Conservation (phyloP, 2,329 filamentous ascomycete species). For the Corynespora cassiicola region DNA sequence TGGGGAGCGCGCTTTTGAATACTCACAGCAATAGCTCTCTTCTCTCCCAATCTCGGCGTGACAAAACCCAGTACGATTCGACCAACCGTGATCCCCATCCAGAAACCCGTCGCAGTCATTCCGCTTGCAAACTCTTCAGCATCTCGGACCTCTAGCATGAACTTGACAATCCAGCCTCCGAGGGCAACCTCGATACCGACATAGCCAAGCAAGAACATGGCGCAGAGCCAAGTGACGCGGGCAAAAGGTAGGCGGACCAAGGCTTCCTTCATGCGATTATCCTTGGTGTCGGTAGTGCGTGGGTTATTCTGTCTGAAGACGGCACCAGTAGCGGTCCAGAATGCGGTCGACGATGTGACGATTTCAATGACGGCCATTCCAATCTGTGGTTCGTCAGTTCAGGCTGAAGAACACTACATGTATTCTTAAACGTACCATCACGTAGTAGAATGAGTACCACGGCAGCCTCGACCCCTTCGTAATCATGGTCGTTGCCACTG, state of each 20-base stretch:
- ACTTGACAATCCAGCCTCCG: conserved; percentile 83
- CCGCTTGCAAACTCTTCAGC: conserved; percentile 75
- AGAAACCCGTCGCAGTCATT: conserved; percentile 80
- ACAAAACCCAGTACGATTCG: conserved; percentile 77
- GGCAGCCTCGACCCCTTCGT: conserved; percentile 61
- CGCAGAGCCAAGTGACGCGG: conserved; percentile 73
- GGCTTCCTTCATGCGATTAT: conserved; percentile 60
- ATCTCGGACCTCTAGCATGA: conserved; percentile 81
- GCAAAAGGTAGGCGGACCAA: conserved; percentile 54
- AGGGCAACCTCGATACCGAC: conserved; percentile 79
- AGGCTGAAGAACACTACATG: too few relatives aligned
- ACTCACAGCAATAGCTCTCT: conserved; percentile 56
- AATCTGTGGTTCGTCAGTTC: conserved; percentile 46
- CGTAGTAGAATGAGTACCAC: conserved; percentile 80
- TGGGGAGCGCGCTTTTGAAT: neutral
- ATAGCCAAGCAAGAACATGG: conserved; percentile 78
- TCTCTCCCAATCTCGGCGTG: conserved; percentile 76
- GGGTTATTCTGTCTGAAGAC: conserved; percentile 62
- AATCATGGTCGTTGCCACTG: conserved; percentile 77
- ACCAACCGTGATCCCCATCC: conserved; percentile 81
- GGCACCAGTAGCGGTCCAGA: conserved; percentile 68
- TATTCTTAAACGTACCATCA: conserved; percentile 64
- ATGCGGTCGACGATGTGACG: conserved; percentile 58
- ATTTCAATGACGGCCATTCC: conserved; percentile 65
- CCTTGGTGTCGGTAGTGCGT: conserved; percentile 49